A percentile compares a stretch with the other conserved stretches of the same genome.
Evolutionary conservation across 2,329 filamentous ascomycete genomes (phyloP).

Genomic region (Colletotrichum incanum): DNA sequence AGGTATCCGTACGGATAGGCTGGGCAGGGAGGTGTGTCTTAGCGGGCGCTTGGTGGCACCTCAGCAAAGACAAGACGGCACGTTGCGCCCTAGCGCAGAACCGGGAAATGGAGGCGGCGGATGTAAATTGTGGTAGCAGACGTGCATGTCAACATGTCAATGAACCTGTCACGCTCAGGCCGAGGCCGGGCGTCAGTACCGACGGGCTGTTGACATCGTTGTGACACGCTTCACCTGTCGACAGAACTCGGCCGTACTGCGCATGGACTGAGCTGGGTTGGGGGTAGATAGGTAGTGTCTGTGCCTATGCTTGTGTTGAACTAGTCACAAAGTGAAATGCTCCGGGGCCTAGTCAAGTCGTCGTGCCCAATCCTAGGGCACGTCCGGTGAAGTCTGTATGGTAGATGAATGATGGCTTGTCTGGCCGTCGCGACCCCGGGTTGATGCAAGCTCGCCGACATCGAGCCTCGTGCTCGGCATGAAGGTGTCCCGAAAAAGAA

Average conservation of each 20-base stretch:
- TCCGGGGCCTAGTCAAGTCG: neutral
- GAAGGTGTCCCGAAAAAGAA: conserved; percentile 4
- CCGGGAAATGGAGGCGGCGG: conserved; percentile 29
- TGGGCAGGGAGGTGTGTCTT: conserved; percentile 30
- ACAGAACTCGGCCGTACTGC: neutral
- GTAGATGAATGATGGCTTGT: neutral
- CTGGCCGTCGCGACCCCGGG: neutral
- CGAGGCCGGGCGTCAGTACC: conserved; percentile 1
- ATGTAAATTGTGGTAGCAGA: conserved; percentile 8
- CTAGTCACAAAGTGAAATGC: neutral
- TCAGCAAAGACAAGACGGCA: conserved; percentile 32
- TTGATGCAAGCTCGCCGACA: neutral
- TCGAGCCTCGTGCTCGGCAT: conserved; percentile 8
- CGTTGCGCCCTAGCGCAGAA: conserved; percentile 37
- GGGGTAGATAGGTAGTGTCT: neutral
- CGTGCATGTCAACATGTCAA: conserved; percentile 16
- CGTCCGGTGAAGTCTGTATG: neutral
- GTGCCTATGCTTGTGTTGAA: neutral
- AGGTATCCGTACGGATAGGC: conserved; percentile 11
- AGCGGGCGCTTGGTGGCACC: conserved; percentile 20
- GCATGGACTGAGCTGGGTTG: neutral
- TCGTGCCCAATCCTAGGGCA: neutral
- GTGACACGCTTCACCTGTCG: neutral
- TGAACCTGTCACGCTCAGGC: neutral
- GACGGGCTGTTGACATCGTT: conserved; percentile 2